Percentiles rank a stretch among this genome's conserved stretches.
phyloP scores from a whole-genome alignment of 164 flowering plant genomes.

The Brasenia schreberi region DNA sequence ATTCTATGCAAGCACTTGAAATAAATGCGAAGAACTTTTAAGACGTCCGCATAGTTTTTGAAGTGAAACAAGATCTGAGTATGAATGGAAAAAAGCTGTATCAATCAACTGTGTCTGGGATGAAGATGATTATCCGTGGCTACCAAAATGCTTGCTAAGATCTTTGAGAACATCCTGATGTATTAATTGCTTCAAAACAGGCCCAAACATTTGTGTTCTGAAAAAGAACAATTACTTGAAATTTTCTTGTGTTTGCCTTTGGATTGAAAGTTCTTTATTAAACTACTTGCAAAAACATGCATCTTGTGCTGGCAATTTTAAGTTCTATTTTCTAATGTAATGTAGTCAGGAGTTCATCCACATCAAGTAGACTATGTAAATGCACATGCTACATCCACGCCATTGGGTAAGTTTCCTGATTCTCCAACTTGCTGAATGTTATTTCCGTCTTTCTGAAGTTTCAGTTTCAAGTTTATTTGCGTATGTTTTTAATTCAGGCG shows the following conservation, averaged over 20 bases:
- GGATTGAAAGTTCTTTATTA: background rate
- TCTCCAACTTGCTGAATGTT: background rate
- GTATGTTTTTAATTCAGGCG: slow-evolving; percentile 38
- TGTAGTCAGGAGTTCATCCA: slow-evolving; percentile 67
- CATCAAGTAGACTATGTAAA: slow-evolving; percentile 76
- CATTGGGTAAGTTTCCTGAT: slow-evolving; percentile 37
- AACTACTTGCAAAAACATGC: background rate
- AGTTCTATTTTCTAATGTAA: background rate
- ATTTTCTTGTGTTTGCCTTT: background rate
- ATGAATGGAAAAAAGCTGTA: too few relatives aligned
- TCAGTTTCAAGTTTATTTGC: background rate
- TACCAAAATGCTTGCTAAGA: too few relatives aligned
- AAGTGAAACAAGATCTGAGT: too few relatives aligned
- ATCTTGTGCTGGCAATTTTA: background rate
- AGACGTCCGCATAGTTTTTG: too few relatives aligned
- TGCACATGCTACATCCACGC: slow-evolving; percentile 98
- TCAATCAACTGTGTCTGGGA: too few relatives aligned
- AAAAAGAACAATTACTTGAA: background rate
- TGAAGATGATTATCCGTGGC: too few relatives aligned
- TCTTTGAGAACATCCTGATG: too few relatives aligned
- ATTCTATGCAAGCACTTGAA: too few relatives aligned
- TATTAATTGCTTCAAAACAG: too few relatives aligned
- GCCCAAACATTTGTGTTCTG: background rate
- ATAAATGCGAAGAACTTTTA: too few relatives aligned
- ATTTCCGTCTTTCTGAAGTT: background rate